Evolutionary conservation across 2,329 filamentous ascomycete species (phyloP), one percentile per base, ranked within the genome.

Genomic region (Incumbomyces lentus): DNA sequence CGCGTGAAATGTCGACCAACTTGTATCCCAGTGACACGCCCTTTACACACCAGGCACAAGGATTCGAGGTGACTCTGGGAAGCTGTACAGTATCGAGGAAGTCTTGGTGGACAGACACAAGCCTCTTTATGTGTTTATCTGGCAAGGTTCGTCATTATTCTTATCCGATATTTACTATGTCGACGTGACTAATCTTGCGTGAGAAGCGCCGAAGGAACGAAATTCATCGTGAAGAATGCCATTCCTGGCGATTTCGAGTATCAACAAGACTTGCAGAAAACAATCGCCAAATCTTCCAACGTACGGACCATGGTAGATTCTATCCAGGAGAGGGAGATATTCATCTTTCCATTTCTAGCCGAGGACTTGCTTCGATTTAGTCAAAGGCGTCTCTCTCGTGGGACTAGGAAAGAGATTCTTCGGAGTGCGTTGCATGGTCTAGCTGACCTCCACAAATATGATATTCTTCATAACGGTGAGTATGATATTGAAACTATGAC

Each of bases 301-400:
- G 51, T 69, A 35, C 62, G 67, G 31, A 59, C 62, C 6, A 46
- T 64, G 14, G 55, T 62, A 36, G 69, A 72, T 53, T 66, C 64
- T 32, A 59, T 70, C 48, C 67, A 68, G 6, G 64, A 67, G 18
- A 58, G 65, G 50, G 65, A 63, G 32, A 67, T 71, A 58, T 70
- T 71, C 48, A 64, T 70, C 50, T 71, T 68, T 46, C 62, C 65
- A 47, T 69, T 69, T 56, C 58, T 69, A 50, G 63, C 59, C 5
- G 64, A 66, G 40, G 59, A 70, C 58, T 59, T 71, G n/a, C 62
- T 71, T 48, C 60, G 59, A 50, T 62, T 71, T 49, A 63, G 58
- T 46, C 64, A 66, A 51, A 65, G 64, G 53, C 58, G 66, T 36
- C 48, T 70, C 19, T 54, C 66, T 7, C 46, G 65, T 31, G 35